Base-by-base conservation (phyloP, 176 grass and related monocot genomes). In the Thalia dealbata region DNA sequence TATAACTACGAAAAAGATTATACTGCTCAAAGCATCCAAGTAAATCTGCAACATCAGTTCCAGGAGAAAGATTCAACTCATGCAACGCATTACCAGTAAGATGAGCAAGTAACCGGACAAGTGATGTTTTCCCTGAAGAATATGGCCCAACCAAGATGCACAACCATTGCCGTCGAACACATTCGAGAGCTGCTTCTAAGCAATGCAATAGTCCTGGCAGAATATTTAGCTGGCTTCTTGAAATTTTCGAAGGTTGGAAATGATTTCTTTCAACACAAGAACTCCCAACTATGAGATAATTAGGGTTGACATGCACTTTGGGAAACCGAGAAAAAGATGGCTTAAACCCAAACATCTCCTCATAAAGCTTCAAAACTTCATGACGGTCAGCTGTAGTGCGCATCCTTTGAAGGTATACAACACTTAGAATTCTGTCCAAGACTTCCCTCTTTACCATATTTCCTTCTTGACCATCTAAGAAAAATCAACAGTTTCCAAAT, bases 11-110 rank as follows among this genome's bases (percentile, higher is more conserved):
- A 72, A 87, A 92, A 61, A 79, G 78, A 78, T 86, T 96, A 78
- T 96, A 96, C 85, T 96, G 92, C 61, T 96, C 92, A 92, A 96
- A 96, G 64, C 86, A 96, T 55, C 92, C 92, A 55, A 96, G 81
- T 65, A 96, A 79, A 75, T 96, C 92, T 55, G 92, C 87, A 29
- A 96, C 92, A 84, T 96, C 92, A 66, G 92, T 96, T 78, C 86
- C 89, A 56, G 86, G 81, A 32, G 92, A 96, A 75, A 96, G 80
- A 84, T 88, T 96, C 67, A 96, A 66, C 56, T 96, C 92, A 50
- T 85, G 83, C 73, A 92, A 84, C 55, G 80, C 76, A 76, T 92
- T 96, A 64, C 92, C 92, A 58, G 92, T 92, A 21, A 96, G 73
- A 63, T 96, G 86, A 82, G 89, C 92, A 50, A 96, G 84, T 67